Conservation (phyloP, 257 asterid species). For the Parsonsia alboflavescens region DNA sequence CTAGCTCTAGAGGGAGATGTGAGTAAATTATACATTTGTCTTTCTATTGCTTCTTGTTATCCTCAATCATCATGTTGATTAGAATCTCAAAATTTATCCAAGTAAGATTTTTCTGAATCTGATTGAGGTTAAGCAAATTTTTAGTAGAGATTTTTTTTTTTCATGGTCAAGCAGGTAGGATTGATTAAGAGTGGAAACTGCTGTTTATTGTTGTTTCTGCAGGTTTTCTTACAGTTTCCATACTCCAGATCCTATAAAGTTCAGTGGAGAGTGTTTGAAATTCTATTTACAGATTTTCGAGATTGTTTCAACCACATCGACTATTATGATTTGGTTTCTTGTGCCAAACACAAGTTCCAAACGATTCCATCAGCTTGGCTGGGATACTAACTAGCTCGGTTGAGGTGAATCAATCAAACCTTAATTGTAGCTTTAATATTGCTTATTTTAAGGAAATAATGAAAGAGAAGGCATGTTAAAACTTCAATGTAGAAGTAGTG, state of each 20-base stretch:
- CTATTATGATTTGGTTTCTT: conserved; percentile 50
- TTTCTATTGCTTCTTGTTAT: conserved; percentile 2
- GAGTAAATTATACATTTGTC: conserved; percentile 17
- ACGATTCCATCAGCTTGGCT: conserved; percentile 64
- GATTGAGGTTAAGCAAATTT: too few relatives aligned
- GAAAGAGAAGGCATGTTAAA: too few relatives aligned
- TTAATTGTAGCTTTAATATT: too few relatives aligned
- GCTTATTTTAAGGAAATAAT: too few relatives aligned
- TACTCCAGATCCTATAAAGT: conserved; percentile 63
- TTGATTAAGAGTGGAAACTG: too few relatives aligned
- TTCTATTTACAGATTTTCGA: conserved; percentile 63
- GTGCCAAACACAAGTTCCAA: conserved; percentile 64
- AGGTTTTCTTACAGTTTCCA: conserved; percentile 61
- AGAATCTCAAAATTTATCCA: neutral
- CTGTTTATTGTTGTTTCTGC: conserved; percentile 6
- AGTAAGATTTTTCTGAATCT: neutral
- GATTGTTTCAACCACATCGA: conserved; percentile 54
- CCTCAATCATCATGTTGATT: neutral
- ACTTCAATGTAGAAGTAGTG: too few relatives aligned
- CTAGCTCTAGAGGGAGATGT: conserved; percentile 70
- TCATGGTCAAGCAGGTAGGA: too few relatives aligned
- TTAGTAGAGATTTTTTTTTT: too few relatives aligned
- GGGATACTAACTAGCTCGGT: conserved; percentile 7
- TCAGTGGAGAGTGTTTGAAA: conserved; percentile 66
- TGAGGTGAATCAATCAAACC: too few relatives aligned